A percentile compares a stretch with the other conserved stretches of the same genome.
These are phyloP conservation scores for Neostapfia colusana DNA, from an alignment of 176 grass and related monocot species.

Conservation along the genomic window DNA sequence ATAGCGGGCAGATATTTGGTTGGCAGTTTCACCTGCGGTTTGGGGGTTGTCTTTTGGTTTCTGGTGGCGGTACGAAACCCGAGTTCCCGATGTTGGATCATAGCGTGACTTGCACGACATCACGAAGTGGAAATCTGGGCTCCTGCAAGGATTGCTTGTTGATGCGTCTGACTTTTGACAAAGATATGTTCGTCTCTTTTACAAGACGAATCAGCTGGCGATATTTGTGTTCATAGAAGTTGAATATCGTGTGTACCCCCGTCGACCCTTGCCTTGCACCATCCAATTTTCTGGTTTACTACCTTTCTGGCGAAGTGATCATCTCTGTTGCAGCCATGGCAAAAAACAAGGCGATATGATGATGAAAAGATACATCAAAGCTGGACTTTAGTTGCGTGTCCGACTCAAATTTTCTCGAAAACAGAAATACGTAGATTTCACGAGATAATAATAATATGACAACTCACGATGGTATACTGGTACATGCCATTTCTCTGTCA, in stretches of 20 bases:
- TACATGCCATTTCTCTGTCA: not conserved
- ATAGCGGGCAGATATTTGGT: not conserved
- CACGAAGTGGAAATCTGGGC: conserved; percentile 37
- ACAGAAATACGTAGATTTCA: too few relatives aligned
- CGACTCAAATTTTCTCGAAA: not conserved
- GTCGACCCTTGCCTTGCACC: too few relatives aligned
- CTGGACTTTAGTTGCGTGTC: not conserved
- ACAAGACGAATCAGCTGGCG: not conserved
- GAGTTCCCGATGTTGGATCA: conserved; percentile 17
- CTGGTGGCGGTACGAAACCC: conserved; percentile 10
- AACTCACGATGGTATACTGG: not conserved
- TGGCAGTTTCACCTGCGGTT: not conserved
- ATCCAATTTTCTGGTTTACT: too few relatives aligned
- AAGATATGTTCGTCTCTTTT: conserved; percentile 34
- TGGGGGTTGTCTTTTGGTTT: not conserved
- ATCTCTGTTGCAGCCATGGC: not conserved
- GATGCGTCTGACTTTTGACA: conserved; percentile 31
- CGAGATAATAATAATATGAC: not conserved
- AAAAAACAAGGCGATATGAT: not conserved
- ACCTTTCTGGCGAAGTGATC: not conserved
- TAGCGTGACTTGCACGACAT: conserved; percentile 44
- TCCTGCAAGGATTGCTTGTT: conserved; percentile 31
- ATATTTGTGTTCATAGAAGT: not conserved
- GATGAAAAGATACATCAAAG: too few relatives aligned
- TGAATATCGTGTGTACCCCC: too few relatives aligned